Base-by-base conservation (phyloP, 2,329 filamentous ascomycete genomes). In the Alternaria triticimaculans region DNA sequence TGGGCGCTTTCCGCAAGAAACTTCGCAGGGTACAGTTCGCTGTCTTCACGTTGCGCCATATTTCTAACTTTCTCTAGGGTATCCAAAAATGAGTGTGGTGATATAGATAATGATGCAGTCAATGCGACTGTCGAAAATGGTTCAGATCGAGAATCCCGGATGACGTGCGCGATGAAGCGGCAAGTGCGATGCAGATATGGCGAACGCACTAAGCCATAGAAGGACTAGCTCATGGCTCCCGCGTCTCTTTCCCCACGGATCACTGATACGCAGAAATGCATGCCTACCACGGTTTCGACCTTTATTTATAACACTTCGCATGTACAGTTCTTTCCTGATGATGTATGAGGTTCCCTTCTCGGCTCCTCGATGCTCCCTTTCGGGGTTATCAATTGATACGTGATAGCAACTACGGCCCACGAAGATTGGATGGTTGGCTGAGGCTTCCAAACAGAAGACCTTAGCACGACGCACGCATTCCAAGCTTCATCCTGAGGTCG, bases 1-100 rank as follows among this genome's bases (percentile, higher is more conserved):
- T 67, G 64, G 48, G 62, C 58, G 43, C 60, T 60, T 43, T 71
- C 67, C 5, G 62, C 68, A 14, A 79, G 68, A 60, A 78, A 78
- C n/a, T 64, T 70, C 11, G 69, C 71, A 14, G 75, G 76, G 18
- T 68, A 45, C 43, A 76, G 64, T 14, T 70, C 60, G 46, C 56
- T 67, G 12, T 51, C 59, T 26, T 67, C 67, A 46, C 64, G 50
- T 59, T 46, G 43, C 30, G 50, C 51, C 74, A 73, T 74, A 6
- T 15, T 65, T 48, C 15, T 55, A 33, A 43, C 25, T 18, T 26
- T 20, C 14, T 26, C 26, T n/a, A 54, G 21, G 25, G n/a, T 15
- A 14, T 20, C 48, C 21, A 28, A 62, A 28, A 48, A 33, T 25
- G 25, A 23, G 20, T 58, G 25, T 30, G 30, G 20, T n/a, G 30